Evolutionary conservation across 495 filamentous ascomycete species (phyloP).

Genomic region (Penicillium desertorum): DNA sequence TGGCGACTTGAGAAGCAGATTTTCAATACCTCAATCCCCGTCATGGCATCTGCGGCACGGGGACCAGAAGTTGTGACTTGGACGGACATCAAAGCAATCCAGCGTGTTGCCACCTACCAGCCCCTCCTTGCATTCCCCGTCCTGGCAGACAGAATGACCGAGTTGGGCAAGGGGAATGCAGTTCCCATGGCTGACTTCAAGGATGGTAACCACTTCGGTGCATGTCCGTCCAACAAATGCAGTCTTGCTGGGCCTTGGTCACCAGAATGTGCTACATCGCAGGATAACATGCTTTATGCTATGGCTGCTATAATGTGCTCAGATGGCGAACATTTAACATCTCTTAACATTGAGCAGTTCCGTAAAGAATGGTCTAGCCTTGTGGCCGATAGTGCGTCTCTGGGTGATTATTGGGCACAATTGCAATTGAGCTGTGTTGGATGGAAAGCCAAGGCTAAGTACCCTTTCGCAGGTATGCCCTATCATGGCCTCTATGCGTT

Average conservation of each 20-base stretch:
- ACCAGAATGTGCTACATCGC: conserved; percentile 43
- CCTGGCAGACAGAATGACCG: conserved; percentile 54
- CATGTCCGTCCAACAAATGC: conserved; percentile 44
- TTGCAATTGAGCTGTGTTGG: conserved; percentile 57
- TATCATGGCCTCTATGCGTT: neutral
- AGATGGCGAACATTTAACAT: conserved; percentile 52
- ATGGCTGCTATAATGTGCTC: conserved; percentile 61
- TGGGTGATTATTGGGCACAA: conserved; percentile 60
- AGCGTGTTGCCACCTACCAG: conserved; percentile 49
- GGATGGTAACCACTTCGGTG: conserved; percentile 29
- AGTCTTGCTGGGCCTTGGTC: conserved; percentile 38
- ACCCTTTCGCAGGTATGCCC: conserved; percentile 50
- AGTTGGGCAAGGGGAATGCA: conserved; percentile 56
- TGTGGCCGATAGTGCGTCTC: conserved; percentile 42
- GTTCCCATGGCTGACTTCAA: conserved; percentile 51
- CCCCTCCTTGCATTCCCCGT: conserved; percentile 58
- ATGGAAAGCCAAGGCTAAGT: conserved; percentile 57
- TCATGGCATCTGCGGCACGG: conserved; percentile 34
- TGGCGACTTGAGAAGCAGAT: conserved; percentile 38
- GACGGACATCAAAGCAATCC: conserved; percentile 39
- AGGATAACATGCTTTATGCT: conserved; percentile 40
- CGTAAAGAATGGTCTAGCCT: conserved; percentile 45
- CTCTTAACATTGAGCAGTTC: conserved; percentile 46
- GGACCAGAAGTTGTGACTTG: conserved; percentile 46
- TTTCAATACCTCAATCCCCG: conserved; percentile 46